phyloP scores from a whole-genome alignment of 805 yeast species.

The Lachancea fermentati region DNA sequence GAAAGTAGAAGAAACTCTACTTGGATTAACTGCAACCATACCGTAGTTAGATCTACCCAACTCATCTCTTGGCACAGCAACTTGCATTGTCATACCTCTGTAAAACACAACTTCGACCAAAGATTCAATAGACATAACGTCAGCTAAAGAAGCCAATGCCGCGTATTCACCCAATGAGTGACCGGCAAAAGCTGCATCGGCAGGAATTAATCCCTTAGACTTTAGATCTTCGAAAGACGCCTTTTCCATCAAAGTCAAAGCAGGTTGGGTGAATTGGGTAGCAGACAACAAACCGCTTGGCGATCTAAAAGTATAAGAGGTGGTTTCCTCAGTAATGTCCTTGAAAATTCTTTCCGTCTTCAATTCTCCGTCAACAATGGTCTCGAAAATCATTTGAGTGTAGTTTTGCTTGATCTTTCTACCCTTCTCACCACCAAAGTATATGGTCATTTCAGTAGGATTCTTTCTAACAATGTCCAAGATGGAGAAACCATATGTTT shows the following conservation, averaged over 20 bases:
- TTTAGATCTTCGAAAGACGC: constrained; percentile 98
- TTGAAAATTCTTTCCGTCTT: constrained; percentile 94
- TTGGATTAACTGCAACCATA: constrained; percentile 98
- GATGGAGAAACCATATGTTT: constrained; percentile 95
- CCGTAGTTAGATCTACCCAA: constrained; percentile 96
- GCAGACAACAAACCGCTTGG: constrained; percentile 95
- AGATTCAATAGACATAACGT: constrained; percentile 97
- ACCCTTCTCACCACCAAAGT: constrained; percentile 98
- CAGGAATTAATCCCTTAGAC: constrained; percentile 90
- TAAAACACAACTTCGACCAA: constrained; percentile 96
- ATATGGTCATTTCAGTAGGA: constrained; percentile 91
- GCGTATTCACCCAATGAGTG: constrained; percentile 99
- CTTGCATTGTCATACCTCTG: constrained; percentile 99
- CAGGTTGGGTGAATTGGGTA: constrained; percentile 99
- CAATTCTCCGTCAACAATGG: constrained; percentile 77
- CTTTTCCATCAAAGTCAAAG: constrained; percentile 97
- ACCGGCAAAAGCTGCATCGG: constrained; percentile 94
- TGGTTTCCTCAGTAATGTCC: constrained; percentile 73
- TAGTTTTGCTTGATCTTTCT: constrained; percentile 91
- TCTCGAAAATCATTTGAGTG: constrained; percentile 95
- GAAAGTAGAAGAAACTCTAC: constrained; percentile 84
- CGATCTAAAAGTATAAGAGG: constrained; percentile 82
- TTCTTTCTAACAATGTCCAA: constrained; percentile 91
- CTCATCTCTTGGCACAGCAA: constrained; percentile 97
- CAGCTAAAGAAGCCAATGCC: constrained; percentile 93